A percentile compares a stretch with the other conserved stretches of the same genome.
phyloP scores from a whole-genome alignment of 2,329 filamentous ascomycete genomes.

The Phialocephala subalpina region DNA sequence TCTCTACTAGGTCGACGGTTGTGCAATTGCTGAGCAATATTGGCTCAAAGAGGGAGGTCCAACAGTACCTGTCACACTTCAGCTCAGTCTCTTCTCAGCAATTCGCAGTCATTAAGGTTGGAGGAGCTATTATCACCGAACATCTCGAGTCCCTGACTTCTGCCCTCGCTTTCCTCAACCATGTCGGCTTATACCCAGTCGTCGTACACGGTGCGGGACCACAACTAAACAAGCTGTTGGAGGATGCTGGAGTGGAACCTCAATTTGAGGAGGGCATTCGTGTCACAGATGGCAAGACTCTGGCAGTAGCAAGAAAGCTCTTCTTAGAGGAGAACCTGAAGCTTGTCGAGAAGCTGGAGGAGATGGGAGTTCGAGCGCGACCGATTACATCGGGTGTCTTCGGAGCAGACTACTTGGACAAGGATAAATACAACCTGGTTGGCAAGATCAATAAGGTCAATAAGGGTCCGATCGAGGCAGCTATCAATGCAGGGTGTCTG shows the following conservation, averaged over 20 bases:
- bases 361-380: constrained; percentile 86
- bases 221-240: constrained; percentile 90
- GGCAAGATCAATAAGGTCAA: constrained; percentile 96
- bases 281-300: constrained; percentile 93
- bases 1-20: constrained; percentile 76
- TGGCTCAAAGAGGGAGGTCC: constrained; percentile 93
- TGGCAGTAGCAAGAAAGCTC: constrained; percentile 88
- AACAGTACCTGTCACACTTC: constrained; percentile 98
- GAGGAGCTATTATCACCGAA: constrained; percentile 93
- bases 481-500: constrained; percentile 89
- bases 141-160: constrained; percentile 91
- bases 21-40: constrained; percentile 94
- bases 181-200: constrained; percentile 93
- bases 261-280: constrained; percentile 97
- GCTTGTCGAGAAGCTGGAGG: constrained; percentile 87
- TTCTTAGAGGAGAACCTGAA: constrained; percentile 97
- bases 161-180: constrained; percentile 89
- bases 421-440: constrained; percentile 94
- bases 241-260: constrained; percentile 91
- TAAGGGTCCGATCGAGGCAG: constrained; percentile 87
- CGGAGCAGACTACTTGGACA: constrained; percentile 92
- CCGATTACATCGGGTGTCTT: constrained; percentile 92
- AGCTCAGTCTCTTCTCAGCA: constrained; percentile 95
- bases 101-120: constrained; percentile 98
- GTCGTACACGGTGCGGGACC: constrained; percentile 96